phyloP scores from a whole-genome alignment of 306 rosid genomes.

The Quercus parvula region DNA sequence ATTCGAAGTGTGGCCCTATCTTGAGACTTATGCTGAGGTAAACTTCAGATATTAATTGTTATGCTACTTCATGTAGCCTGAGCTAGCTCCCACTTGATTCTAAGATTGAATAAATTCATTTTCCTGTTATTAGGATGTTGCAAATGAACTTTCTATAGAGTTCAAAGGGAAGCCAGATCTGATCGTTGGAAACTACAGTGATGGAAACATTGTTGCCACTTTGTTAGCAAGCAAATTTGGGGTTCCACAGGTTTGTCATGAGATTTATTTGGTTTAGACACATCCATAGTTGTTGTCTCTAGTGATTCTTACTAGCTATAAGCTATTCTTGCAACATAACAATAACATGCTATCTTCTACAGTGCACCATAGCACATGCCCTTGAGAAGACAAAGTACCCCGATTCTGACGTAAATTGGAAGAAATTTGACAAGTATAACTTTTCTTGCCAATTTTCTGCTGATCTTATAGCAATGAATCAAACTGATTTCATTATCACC shows the following conservation, averaged over 20 bases:
- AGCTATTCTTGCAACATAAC: not conserved
- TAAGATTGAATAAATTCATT: not conserved
- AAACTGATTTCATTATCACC: conserved; percentile 94
- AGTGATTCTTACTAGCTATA: not conserved
- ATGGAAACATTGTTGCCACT: conserved; percentile 95
- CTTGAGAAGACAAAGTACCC: conserved; percentile 99
- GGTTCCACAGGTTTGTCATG: conserved; percentile 75
- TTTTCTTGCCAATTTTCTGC: conserved; percentile 98
- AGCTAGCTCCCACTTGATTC: not conserved
- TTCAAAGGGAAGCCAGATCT: conserved; percentile 94
- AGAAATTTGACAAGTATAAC: conserved; percentile 81
- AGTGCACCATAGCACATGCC: conserved; percentile 99
- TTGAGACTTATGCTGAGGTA: conserved; percentile 95
- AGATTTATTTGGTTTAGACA: too few relatives aligned
- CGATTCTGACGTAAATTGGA: conserved; percentile 96
- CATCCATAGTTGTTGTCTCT: not conserved
- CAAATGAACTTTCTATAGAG: conserved; percentile 75
- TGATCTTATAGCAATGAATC: conserved; percentile 98
- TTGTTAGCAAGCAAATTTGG: conserved; percentile 84
- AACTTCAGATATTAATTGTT: not conserved
- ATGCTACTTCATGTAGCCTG: too few relatives aligned
- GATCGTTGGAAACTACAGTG: conserved; percentile 97
- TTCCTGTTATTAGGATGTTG: conserved; percentile 64
- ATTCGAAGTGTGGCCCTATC: conserved; percentile 98
- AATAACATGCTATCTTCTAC: not conserved